Evolutionary conservation across 257 asterid genomes (phyloP).

Genomic region (Ilex asprella): DNA sequence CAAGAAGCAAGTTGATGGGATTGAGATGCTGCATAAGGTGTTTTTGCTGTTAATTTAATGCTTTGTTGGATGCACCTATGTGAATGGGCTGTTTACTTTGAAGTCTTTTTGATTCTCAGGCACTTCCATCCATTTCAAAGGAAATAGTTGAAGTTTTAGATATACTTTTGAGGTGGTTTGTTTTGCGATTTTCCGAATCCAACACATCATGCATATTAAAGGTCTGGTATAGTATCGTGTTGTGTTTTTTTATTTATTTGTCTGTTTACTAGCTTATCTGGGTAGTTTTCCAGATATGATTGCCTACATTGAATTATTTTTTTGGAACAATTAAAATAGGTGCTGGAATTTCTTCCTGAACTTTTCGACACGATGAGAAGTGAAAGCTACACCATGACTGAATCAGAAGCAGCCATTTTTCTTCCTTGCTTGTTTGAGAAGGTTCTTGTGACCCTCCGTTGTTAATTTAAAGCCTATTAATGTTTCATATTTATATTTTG

Average conservation of each 20-base stretch:
- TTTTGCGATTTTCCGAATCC: constrained; percentile 81
- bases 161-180: constrained; percentile 88
- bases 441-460: constrained; percentile 31
- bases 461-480: too few species aligned
- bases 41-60: constrained; percentile 8
- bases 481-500: too few species aligned
- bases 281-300: constrained; percentile 3
- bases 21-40: constrained; percentile 98
- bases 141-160: constrained; percentile 87
- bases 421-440: constrained; percentile 94
- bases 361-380: constrained; percentile 76
- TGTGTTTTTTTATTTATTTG: not conserved
- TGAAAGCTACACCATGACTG: constrained; percentile 81
- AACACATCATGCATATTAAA: constrained; percentile 91
- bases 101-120: constrained; percentile 43
- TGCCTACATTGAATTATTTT: constrained; percentile 2
- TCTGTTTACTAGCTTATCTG: not conserved
- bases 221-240: constrained; percentile 29
- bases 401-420: constrained; percentile 94
- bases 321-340: constrained; percentile 37
- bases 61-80: constrained; percentile 6
- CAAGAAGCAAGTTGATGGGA: constrained; percentile 97
- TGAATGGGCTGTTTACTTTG: constrained; percentile 17
- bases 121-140: constrained; percentile 64
- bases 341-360: constrained; percentile 96